Evolutionary conservation across 2,329 filamentous ascomycete genomes (phyloP).

Genomic region (Penicillium psychrosexuale): DNA sequence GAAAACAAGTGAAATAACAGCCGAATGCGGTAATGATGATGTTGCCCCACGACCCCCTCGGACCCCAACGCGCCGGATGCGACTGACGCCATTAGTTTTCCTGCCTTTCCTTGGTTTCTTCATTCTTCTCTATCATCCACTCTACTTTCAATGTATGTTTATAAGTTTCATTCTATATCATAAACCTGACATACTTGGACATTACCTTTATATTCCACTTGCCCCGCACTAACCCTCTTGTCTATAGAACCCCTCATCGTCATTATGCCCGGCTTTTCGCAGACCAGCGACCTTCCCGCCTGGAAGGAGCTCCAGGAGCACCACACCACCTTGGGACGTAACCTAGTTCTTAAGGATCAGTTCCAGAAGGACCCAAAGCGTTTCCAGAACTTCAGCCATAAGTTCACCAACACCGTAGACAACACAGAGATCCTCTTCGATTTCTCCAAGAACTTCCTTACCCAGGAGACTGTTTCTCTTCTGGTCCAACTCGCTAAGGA

Average conservation of each 20-base stretch:
- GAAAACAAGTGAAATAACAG: neutral
- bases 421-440: conserved; percentile 90
- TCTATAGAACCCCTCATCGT: conserved; percentile 13
- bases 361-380: conserved; percentile 85
- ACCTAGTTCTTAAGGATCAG: conserved; percentile 88
- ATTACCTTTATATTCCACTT: neutral
- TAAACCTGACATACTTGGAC: neutral
- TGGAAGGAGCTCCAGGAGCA: conserved; percentile 92
- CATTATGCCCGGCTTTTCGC: conserved; percentile 51
- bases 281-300: conserved; percentile 78
- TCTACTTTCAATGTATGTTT: neutral
- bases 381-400: conserved; percentile 85
- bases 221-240: conserved; percentile 30
- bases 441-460: conserved; percentile 98
- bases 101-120: conserved; percentile 7
- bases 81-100: conserved; percentile 21
- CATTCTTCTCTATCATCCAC: conserved; percentile 12
- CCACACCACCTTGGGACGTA: conserved; percentile 79
- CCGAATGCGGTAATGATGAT: conserved; percentile 29
- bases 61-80: conserved; percentile 28
- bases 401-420: conserved; percentile 75
- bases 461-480: conserved; percentile 82
- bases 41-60: conserved; percentile 31
- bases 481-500: conserved; percentile 89
- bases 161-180: neutral